These are phyloP conservation scores for Russula lepida DNA, from an alignment of 768 basidiomycete species.

Conservation along the genomic window DNA sequence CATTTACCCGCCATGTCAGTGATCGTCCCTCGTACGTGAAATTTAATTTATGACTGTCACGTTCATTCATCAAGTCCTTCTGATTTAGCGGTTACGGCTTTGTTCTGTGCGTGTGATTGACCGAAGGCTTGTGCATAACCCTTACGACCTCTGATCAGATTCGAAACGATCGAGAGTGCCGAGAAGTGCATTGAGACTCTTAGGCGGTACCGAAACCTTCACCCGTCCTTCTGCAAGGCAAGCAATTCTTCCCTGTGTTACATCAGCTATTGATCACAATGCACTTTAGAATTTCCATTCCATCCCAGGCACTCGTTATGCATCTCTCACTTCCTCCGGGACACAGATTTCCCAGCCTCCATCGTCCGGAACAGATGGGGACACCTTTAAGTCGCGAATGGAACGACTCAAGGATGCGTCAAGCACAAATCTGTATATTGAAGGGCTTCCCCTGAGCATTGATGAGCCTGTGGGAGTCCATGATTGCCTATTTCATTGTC, in stretches of 20 bases:
- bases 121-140: background rate
- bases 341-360: conserved; percentile 8
- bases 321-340: conserved; percentile 24
- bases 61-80: background rate
- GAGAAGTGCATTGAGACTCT: conserved; percentile 67
- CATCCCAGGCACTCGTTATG: conserved; percentile 67
- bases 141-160: conserved; percentile 36
- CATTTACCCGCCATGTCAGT: conserved; percentile 76
- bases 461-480: conserved; percentile 46
- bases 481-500: background rate
- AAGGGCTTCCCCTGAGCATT: conserved; percentile 66
- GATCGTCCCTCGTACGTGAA: conserved; percentile 49
- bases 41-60: background rate
- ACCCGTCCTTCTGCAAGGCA: conserved; percentile 85
- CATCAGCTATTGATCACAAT: background rate
- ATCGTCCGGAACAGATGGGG: conserved; percentile 15
- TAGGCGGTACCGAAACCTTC: conserved; percentile 64
- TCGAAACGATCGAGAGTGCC: conserved; percentile 56
- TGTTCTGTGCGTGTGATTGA: conserved; percentile 49
- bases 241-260: conserved; percentile 4
- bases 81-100: conserved; percentile 63
- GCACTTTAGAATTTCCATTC: conserved; percentile 58
- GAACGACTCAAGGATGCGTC: conserved; percentile 55
- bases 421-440: conserved; percentile 77
- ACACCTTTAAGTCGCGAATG: conserved; percentile 71